Base-by-base conservation (phyloP, 192 early-diverging fungal genomes). In the Backusella morwellensis region DNA sequence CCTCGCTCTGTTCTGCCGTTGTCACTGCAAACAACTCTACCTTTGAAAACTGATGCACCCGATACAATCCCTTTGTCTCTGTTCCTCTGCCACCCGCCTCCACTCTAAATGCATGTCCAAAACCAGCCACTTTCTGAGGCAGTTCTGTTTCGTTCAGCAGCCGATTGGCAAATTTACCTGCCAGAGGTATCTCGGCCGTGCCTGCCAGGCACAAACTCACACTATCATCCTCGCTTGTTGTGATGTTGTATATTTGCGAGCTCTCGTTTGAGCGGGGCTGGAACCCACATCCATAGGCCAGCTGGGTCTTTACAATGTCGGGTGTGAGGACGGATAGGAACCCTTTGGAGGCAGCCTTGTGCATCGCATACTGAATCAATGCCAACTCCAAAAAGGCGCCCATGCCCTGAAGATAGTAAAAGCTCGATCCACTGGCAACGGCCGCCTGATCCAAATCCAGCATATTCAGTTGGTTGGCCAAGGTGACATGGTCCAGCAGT, bases 1-100 rank as follows among this genome's bases (percentile, higher is more conserved):
- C 54, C 19, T 91, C 87, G 80, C 92, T 93, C 66, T 88, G 75
- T 19, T 88, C 88, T 0, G 89, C 87, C 9, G 79, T 84, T 8
- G 93, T 85, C 6, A 96, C 77, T 1, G 86, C 88, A 88, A 98
- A 96, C 70, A 98, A 86, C 76, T 98, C 96, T 0, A 98, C 93
- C 78, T 98, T 98, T 47, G 90, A 93, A 79, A 98, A 98, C 75
- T 97, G 96, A 83, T 98, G 95, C 29, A 98, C 90, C 0, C 96
- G 89, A 82, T 97, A 98, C 23, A 98, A 80, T 1, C 96, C 96
- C 15, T 93, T 90, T 38, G 91, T 91, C 42, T 96, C 95, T 41
- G 86, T 84, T 0, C 92, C 93, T 44, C 95, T 88, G 0, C 95
- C 89, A 0, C 94, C 91, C 0, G 95, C 94, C 79, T 98, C 96